Percentiles rank a stretch among this genome's conserved stretches.
phyloP scores from a whole-genome alignment of 73 alveolate species.

The Diophrys appendiculata region DNA sequence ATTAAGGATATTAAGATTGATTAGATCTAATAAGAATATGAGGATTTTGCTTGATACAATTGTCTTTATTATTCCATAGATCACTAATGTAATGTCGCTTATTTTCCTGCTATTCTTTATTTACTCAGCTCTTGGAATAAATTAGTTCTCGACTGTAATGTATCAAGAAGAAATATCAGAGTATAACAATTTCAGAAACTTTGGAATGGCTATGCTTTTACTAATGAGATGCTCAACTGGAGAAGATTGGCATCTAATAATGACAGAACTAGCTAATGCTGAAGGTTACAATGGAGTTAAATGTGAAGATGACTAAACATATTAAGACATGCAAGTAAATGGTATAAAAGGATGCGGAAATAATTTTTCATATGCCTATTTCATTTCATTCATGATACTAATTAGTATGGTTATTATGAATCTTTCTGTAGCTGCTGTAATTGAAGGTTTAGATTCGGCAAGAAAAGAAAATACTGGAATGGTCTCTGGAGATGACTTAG shows the following conservation, averaged over 20 bases:
- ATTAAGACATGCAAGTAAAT: slow-evolving; percentile 2
- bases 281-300: slow-evolving; percentile 24
- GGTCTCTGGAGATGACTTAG: slow-evolving; percentile 22
- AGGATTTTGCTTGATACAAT: slow-evolving; percentile 39
- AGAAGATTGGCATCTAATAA: slow-evolving; percentile 33
- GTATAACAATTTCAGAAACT: slow-evolving; percentile 11
- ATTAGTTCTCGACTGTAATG: slow-evolving; percentile 34
- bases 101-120: slow-evolving; percentile 34
- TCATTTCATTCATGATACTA: slow-evolving; percentile 21
- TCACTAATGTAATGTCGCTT: slow-evolving; percentile 65
- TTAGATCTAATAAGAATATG: slow-evolving; percentile 30
- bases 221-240: slow-evolving; percentile 34
- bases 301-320: slow-evolving; percentile 11
- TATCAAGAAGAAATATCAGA: slow-evolving; percentile 12
- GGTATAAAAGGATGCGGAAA: slow-evolving; percentile 29
- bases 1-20: slow-evolving; percentile 36
- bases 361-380: slow-evolving; percentile 16
- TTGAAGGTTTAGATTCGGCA: slow-evolving; percentile 30
- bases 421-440: slow-evolving; percentile 38
- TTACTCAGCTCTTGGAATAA: slow-evolving; percentile 48
- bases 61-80: slow-evolving; percentile 50
- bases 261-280: slow-evolving; percentile 24
- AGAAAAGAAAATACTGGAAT: slow-evolving; percentile 23
- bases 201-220: slow-evolving; percentile 17
- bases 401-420: slow-evolving; percentile 32